Percentiles rank a stretch among this genome's conserved stretches.
Evolutionary conservation across 805 yeast genomes (phyloP).

Genomic region (Metschnikowia santaceciliae): DNA sequence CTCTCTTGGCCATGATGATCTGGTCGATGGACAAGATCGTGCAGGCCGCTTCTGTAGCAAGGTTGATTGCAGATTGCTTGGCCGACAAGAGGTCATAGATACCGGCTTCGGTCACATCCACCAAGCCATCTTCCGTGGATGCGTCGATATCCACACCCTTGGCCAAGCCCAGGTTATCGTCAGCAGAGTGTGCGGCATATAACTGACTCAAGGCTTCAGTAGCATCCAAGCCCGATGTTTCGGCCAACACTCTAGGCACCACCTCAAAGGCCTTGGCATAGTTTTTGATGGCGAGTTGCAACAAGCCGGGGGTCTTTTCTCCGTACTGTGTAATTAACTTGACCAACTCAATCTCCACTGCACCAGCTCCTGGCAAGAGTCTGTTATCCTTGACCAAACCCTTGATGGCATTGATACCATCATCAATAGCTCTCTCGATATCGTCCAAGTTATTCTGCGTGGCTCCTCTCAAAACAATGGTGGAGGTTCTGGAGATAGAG

Average conservation of each 20-base stretch:
- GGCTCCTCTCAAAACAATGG: conserved; percentile 93
- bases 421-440: conserved; percentile 95
- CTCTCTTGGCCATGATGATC: conserved; percentile 97
- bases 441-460: conserved; percentile 92
- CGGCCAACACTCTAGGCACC: conserved; percentile 87
- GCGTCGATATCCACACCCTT: conserved; percentile 78
- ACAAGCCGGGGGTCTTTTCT: conserved; percentile 87
- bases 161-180: conserved; percentile 44
- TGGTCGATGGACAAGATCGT: conserved; percentile 92
- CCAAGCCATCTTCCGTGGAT: conserved; percentile 53
- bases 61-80: conserved; percentile 81
- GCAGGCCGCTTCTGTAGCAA: conserved; percentile 93
- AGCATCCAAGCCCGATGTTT: conserved; percentile 89
- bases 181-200: conserved; percentile 76
- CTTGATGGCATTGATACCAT: conserved; percentile 89
- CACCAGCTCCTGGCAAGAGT: conserved; percentile 94
- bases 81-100: conserved; percentile 77
- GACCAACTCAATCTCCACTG: conserved; percentile 85
- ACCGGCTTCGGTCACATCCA: conserved; percentile 65
- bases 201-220: conserved; percentile 85
- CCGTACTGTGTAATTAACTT: conserved; percentile 78
- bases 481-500: conserved; percentile 73
- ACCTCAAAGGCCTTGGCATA: conserved; percentile 95
- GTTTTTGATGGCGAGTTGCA: conserved; percentile 90
- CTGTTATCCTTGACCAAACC: conserved; percentile 77